Conservation (phyloP, 1,284 basidiomycete genomes). For the Pascua sp. region DNA sequence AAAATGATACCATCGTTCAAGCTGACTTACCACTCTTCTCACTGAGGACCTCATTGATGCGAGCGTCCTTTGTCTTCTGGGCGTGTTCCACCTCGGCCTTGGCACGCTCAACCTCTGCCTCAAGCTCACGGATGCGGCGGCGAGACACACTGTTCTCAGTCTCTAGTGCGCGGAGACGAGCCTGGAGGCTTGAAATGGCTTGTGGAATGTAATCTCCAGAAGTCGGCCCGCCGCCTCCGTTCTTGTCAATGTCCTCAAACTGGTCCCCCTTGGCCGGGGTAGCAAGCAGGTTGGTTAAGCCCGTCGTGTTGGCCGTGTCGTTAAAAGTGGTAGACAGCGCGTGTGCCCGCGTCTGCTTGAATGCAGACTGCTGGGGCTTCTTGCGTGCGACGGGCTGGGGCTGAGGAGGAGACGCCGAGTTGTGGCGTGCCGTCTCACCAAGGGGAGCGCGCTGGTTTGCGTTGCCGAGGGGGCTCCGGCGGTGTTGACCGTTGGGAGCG, state of each 20-base stretch:
- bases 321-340: background rate
- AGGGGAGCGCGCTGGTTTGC: conserved; percentile 21
- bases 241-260: conserved; percentile 35
- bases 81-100: conserved; percentile 50
- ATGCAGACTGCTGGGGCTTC: background rate
- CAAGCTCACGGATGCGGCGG: conserved; percentile 70
- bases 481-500: background rate
- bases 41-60: conserved; percentile 60
- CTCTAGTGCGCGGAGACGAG: conserved; percentile 56
- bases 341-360: background rate
- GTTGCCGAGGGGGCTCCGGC: conserved; percentile 7
- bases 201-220: conserved; percentile 30
- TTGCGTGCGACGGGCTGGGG: conserved; percentile 1
- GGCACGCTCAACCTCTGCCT: conserved; percentile 63
- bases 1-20: background rate
- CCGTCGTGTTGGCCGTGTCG: conserved; percentile 39
- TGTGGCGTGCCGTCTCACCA: conserved; percentile 31
- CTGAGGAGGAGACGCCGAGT: conserved; percentile 4
- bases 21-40: conserved; percentile 70
- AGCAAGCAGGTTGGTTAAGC: conserved; percentile 44
- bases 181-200: conserved; percentile 37
- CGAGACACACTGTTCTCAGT: conserved; percentile 74
- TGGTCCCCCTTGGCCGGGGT: conserved; percentile 43
- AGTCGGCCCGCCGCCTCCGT: conserved; percentile 33
- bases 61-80: conserved; percentile 17